A percentile compares a stretch with the other conserved stretches of the same genome.
These are phyloP conservation scores for Raffaelea deltoideospora DNA, from an alignment of 2,329 filamentous ascomycete genomes.

Conservation along the genomic window DNA sequence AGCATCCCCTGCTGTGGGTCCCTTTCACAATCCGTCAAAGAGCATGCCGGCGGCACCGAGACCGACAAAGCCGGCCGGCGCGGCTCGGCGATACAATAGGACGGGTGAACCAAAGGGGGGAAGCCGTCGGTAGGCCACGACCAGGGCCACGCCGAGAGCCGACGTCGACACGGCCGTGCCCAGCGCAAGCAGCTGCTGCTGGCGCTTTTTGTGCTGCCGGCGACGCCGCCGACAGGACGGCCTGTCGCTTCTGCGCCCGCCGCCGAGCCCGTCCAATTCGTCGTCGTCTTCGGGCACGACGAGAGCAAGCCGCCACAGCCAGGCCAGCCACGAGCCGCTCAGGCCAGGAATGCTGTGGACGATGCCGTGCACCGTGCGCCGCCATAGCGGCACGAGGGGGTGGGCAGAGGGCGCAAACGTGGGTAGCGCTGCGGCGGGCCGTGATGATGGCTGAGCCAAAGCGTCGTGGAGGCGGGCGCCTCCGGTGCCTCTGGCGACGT, in stretches of 20 bases:
- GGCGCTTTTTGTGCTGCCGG: no score
- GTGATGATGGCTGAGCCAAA: background rate
- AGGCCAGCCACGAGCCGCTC: constrained; percentile 19
- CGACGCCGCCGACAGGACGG: no score
- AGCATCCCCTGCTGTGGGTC: no score
- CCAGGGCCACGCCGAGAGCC: constrained; percentile 20
- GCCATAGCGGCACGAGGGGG: constrained; percentile 5
- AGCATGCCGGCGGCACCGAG: constrained; percentile 1
- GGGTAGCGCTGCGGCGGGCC: background rate
- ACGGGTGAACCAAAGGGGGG: constrained; percentile 28
- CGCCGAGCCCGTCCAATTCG: constrained; percentile 2
- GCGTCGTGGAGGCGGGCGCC: background rate
- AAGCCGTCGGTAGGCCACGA: constrained; percentile 23
- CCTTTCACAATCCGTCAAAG: background rate
- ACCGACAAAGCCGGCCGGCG: constrained; percentile 6
- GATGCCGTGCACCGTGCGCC: constrained; percentile 16
- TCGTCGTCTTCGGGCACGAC: constrained; percentile 12
- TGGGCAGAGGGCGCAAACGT: background rate
- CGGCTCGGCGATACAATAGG: constrained; percentile 25
- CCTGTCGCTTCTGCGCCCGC: no score
- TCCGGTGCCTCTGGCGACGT: background rate
- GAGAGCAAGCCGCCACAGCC: constrained; percentile 8
- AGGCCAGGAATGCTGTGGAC: constrained; percentile 17
- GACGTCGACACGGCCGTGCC: constrained; percentile 21
- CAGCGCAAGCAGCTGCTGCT: constrained; percentile 16